phyloP scores from a whole-genome alignment of 257 asterid species.

The Przewalskia tangutica region DNA sequence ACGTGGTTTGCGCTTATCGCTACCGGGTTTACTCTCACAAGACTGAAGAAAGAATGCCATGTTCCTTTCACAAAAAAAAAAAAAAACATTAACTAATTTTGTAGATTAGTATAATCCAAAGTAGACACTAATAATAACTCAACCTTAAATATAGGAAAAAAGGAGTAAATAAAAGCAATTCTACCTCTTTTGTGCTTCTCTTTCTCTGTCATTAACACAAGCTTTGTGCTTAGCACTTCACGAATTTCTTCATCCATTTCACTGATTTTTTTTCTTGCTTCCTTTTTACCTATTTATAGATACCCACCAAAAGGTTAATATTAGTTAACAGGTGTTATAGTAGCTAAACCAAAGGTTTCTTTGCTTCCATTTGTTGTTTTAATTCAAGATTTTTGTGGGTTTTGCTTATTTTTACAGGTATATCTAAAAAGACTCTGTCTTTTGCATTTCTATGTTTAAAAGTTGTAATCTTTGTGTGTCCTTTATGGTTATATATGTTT shows the following conservation, averaged over 20 bases:
- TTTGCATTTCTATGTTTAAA: background rate
- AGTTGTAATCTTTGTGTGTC: background rate
- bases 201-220: background rate
- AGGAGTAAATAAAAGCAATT: background rate
- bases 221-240: conserved; percentile 3
- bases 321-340: background rate
- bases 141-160: background rate
- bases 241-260: background rate
- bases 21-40: too few species aligned
- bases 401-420: background rate
- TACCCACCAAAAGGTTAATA: background rate
- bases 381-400: background rate
- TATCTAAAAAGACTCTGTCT: background rate
- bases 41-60: too few species aligned
- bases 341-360: background rate
- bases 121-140: background rate
- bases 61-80: too few species aligned
- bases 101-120: background rate
- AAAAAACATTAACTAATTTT: background rate
- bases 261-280: background rate
- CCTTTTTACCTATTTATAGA: background rate
- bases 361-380: background rate
- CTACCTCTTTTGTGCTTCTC: background rate
- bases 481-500: background rate
- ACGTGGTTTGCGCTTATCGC: too few species aligned